phyloP scores from a whole-genome alignment of 192 early-diverging fungal species.

The Backusella luteola region DNA sequence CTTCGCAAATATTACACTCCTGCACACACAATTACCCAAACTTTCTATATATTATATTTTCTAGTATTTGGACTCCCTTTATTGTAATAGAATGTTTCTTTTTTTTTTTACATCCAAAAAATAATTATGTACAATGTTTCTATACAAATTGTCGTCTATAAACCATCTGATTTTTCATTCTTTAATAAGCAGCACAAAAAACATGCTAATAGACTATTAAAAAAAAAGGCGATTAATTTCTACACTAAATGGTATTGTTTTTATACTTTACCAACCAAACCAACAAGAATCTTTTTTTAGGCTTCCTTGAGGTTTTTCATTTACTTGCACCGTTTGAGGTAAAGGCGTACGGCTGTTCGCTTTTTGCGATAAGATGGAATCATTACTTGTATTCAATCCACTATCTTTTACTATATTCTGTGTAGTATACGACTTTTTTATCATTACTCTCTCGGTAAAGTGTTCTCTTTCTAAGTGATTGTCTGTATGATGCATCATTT shows the following conservation, averaged over 20 bases:
- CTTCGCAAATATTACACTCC: background rate
- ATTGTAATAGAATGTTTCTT: background rate
- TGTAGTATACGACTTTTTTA: background rate
- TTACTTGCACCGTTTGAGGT: background rate
- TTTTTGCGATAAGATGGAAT: background rate
- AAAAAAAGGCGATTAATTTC: background rate
- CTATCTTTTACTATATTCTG: background rate
- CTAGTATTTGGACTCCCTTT: background rate
- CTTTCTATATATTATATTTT: background rate
- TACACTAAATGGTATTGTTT: background rate
- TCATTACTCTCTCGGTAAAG: background rate
- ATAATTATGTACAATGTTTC: background rate
- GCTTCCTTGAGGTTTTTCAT: background rate
- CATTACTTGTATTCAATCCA: background rate
- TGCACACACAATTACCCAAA: background rate
- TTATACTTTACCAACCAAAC: slow-evolving; percentile 7
- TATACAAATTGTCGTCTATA: background rate
- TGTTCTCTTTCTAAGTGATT: background rate
- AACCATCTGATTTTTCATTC: background rate
- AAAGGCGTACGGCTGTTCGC: background rate
- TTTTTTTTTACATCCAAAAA: background rate
- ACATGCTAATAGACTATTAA: slow-evolving; percentile 9
- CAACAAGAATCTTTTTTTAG: slow-evolving; percentile 5
- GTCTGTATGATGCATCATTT: background rate
- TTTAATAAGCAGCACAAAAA: slow-evolving; percentile 15